phyloP scores from a whole-genome alignment of 1,139 yeast genomes.

The Casaregolazyma lundiana region DNA sequence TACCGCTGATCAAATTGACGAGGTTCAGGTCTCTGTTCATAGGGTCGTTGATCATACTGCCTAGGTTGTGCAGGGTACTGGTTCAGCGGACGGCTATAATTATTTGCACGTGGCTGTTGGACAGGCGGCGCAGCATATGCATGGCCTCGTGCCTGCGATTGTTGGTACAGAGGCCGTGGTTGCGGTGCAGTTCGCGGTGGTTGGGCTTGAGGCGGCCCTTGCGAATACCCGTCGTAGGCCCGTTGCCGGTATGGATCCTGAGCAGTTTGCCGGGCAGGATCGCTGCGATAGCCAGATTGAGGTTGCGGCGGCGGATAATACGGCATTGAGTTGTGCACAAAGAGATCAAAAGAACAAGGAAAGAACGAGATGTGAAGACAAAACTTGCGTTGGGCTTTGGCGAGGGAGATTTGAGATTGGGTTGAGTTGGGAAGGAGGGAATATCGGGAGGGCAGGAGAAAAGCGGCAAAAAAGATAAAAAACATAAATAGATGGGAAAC shows the following conservation, averaged over 20 bases:
- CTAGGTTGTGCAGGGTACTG: background rate
- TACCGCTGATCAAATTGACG: background rate
- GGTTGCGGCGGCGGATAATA: constrained; percentile 4
- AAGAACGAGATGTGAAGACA: too few species aligned
- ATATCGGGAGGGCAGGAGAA: too few species aligned
- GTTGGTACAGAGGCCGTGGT: constrained; percentile 10
- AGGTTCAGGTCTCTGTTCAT: background rate
- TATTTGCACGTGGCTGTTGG: background rate
- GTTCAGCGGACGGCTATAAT: background rate
- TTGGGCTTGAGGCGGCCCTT: background rate
- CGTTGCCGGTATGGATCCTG: background rate
- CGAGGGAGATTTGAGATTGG: background rate
- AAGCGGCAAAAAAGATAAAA: background rate
- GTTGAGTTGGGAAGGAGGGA: too few species aligned
- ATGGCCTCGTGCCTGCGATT: background rate
- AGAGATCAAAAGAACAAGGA: background rate
- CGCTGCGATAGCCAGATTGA: constrained; percentile 2
- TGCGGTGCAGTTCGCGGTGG: constrained; percentile 10
- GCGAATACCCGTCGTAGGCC: too few species aligned
- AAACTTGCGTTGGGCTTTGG: background rate
- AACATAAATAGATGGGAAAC: background rate
- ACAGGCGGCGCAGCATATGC: background rate
- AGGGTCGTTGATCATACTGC: background rate
- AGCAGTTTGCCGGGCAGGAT: background rate
- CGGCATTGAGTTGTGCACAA: background rate